phyloP scores from a whole-genome alignment of 192 early-diverging fungal species.

The Jimgerdemannia flammicorona region DNA sequence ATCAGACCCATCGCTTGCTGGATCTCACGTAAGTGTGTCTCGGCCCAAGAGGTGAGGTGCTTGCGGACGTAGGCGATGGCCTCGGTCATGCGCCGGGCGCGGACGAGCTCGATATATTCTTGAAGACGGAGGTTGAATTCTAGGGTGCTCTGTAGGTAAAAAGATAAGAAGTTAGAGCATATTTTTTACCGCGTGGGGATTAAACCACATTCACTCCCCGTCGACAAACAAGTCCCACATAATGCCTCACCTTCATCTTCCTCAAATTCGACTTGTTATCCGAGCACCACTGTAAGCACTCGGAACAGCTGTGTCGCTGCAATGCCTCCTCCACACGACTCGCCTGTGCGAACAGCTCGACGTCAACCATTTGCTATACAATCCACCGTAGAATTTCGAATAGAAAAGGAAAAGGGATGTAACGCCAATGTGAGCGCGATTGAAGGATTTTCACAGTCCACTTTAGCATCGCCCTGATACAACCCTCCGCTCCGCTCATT shows the following conservation, averaged over 20 bases:
- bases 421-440: not conserved
- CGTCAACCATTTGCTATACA: conserved; percentile 77
- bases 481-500: not conserved
- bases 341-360: conserved; percentile 85
- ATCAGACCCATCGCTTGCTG: conserved; percentile 89
- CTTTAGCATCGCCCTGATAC: not conserved
- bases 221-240: not conserved
- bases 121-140: conserved; percentile 96
- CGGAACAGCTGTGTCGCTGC: conserved; percentile 71
- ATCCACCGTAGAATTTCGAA: not conserved
- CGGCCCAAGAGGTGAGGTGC: conserved; percentile 74
- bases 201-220: not conserved
- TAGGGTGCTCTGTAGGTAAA: conserved; percentile 69
- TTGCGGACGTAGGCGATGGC: conserved; percentile 89
- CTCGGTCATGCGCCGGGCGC: conserved; percentile 54
- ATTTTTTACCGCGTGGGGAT: not conserved
- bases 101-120: conserved; percentile 90
- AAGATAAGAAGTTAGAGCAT: not conserved
- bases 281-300: conserved; percentile 90
- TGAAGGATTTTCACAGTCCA: not conserved
- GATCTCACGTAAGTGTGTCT: conserved; percentile 73
- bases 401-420: no score
- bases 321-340: conserved; percentile 80
- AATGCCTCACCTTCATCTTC: conserved; percentile 73
- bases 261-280: conserved; percentile 87